Evolutionary conservation across 805 yeast species (phyloP).

Genomic region (Metschnikowia borealis): DNA sequence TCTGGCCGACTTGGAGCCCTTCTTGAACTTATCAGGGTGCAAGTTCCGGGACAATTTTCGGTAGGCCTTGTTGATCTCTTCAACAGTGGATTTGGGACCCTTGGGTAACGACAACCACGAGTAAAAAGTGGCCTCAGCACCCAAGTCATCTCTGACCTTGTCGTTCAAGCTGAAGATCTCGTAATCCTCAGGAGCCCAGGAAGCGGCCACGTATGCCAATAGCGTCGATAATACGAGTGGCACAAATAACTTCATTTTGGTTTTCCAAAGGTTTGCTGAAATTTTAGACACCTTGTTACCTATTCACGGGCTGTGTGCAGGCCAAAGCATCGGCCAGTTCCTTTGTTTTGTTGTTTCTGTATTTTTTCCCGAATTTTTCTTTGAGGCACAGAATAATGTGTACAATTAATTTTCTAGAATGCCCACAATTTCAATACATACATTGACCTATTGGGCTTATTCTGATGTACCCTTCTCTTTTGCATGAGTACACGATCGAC

Average conservation of each 20-base stretch:
- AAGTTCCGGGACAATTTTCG: conserved; percentile 64
- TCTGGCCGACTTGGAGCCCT: conserved; percentile 25
- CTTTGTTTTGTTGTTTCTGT: background rate
- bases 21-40: conserved; percentile 77
- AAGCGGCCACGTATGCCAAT: conserved; percentile 27
- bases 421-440: no score
- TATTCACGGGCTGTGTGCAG: background rate
- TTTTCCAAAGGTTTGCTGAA: background rate
- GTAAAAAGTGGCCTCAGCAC: conserved; percentile 61
- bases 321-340: background rate
- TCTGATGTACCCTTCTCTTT: background rate
- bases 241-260: conserved; percentile 11
- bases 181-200: conserved; percentile 65
- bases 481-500: background rate
- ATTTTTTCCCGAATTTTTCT: no score
- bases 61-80: conserved; percentile 62
- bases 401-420: no score
- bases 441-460: background rate
- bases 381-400: no score
- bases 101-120: conserved; percentile 53
- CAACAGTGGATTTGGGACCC: conserved; percentile 44
- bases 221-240: conserved; percentile 16
- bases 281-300: background rate
- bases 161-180: conserved; percentile 76
- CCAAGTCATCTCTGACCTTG: conserved; percentile 59